These are phyloP conservation scores for Hippophae rhamnoides DNA, from an alignment of 306 rosid species.

Conservation along the genomic window DNA sequence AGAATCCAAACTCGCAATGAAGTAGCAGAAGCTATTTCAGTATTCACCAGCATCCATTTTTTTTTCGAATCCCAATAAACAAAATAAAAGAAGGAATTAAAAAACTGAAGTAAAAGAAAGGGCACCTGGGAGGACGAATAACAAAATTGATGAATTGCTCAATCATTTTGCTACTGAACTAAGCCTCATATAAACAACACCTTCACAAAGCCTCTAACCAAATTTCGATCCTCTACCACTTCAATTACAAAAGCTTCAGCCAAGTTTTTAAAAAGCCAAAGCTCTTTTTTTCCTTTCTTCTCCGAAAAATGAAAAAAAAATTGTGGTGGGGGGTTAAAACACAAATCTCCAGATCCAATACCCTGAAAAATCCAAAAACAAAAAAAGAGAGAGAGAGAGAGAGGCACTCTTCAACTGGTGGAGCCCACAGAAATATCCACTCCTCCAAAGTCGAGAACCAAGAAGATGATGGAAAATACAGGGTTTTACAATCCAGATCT, in stretches of 20 bases:
- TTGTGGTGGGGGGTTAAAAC: not conserved
- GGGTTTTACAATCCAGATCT: constrained; percentile 6
- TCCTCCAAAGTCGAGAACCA: not conserved
- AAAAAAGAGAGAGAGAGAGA: not conserved
- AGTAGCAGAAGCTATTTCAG: no score
- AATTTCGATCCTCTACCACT: constrained; percentile 11
- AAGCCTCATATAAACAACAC: constrained; percentile 42
- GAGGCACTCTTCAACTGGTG: not conserved
- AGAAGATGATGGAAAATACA: not conserved
- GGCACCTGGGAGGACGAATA: constrained; percentile 97
- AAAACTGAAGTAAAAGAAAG: not conserved
- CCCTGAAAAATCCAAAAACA: not conserved
- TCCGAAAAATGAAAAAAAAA: not conserved
- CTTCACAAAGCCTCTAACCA: constrained; percentile 26
- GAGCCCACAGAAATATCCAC: constrained; percentile 7
- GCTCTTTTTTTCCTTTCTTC: not conserved
- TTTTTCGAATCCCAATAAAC: not conserved
- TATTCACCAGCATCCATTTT: no score
- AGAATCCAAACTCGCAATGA: no score
- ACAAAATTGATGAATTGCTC: constrained; percentile 89
- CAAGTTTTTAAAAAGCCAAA: not conserved
- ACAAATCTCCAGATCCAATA: constrained; percentile 16
- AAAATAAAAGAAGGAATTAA: not conserved
- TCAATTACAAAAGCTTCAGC: not conserved
- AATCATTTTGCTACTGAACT: constrained; percentile 58